Base-by-base conservation (phyloP, 306 rosid genomes). In the Hylodesmum podocarpum region DNA sequence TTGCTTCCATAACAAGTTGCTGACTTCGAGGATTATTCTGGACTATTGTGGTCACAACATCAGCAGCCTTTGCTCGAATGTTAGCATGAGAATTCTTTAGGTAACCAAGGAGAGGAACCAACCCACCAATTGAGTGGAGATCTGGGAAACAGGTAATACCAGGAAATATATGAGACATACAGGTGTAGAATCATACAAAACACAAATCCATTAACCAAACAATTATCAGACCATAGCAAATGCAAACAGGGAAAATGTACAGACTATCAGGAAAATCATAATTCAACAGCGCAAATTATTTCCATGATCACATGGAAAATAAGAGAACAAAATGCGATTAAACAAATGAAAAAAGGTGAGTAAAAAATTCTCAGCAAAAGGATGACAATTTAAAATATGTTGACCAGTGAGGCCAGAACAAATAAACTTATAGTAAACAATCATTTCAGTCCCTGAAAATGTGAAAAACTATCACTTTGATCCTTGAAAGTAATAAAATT, bases 31-130 rank as follows among this genome's bases (percentile, higher is more conserved):
- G 94, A 72, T 96, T 96, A 75, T 92, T 96, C 84, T 96, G 99
- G 57, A 96, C 99, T 51, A 96, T 85, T 44, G 99, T 92, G 46
- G 94, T 88, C 62, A 96, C 88, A 27, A 92, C 96, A 28, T 96
- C 97, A 0, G 99, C 99, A 44, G 99, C 99, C 87, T 96, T 92
- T 31, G 99, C 98, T 41, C 99, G 89, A 79, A 96, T 84, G 68
- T 86, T 91, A 16, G 99, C 90, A 85, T 92, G 97, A 29, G 97
- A 64, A 46, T 86, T 96, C 83, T 88, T 92, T 3, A 96, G 91
- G 84, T 91, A 81, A 66, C 87, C 89, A 62, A 92, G 93, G 36
- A 92, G 96, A 66, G 99, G 98, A 27, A 72, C 87, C 87, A 93
- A 84, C 58, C 98, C 99, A 36, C 99, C 99, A 57, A 96, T 83